Percentiles rank a stretch among this genome's conserved stretches.
Conservation (phyloP, 1,284 basidiomycete genomes). For the Pascua sp. region DNA sequence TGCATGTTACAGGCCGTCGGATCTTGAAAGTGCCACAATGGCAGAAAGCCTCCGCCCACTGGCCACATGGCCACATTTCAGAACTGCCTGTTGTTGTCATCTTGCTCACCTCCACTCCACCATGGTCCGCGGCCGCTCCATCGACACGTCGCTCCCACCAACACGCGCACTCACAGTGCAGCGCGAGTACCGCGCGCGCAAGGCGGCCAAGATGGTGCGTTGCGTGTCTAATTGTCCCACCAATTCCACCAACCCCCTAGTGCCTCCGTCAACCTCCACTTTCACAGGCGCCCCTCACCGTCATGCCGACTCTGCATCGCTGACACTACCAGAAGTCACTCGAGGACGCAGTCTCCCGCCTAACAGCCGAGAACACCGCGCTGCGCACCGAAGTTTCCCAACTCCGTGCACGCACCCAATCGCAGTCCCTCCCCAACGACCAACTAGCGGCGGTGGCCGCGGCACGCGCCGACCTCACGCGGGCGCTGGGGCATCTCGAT, state of each 20-base stretch:
- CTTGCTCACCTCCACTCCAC: not conserved
- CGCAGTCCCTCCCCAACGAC: no score
- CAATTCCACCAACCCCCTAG: no score
- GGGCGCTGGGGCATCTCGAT: no score
- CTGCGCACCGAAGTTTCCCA: constrained; percentile 5
- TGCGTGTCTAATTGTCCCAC: not conserved
- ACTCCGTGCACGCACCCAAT: not conserved
- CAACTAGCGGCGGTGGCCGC: no score
- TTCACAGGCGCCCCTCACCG: no score
- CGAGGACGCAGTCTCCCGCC: constrained; percentile 1
- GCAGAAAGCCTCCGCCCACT: no score
- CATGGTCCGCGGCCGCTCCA: constrained; percentile 62
- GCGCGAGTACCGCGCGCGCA: constrained; percentile 23
- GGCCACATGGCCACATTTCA: no score
- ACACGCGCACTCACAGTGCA: constrained; percentile 19
- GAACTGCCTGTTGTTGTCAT: not conserved
- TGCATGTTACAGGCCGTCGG: no score
- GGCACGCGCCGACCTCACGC: no score
- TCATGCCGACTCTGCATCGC: no score
- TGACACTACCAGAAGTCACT: constrained; percentile 1
- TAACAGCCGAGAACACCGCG: not conserved
- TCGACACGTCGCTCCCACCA: constrained; percentile 15
- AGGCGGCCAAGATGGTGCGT: constrained; percentile 11
- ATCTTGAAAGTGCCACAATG: no score
- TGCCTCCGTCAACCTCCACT: no score